A percentile compares a stretch with the other conserved stretches of the same genome.
Evolutionary conservation across 2,329 filamentous ascomycete species (phyloP).

Genomic region (Byssoonygena ceratinophila): DNA sequence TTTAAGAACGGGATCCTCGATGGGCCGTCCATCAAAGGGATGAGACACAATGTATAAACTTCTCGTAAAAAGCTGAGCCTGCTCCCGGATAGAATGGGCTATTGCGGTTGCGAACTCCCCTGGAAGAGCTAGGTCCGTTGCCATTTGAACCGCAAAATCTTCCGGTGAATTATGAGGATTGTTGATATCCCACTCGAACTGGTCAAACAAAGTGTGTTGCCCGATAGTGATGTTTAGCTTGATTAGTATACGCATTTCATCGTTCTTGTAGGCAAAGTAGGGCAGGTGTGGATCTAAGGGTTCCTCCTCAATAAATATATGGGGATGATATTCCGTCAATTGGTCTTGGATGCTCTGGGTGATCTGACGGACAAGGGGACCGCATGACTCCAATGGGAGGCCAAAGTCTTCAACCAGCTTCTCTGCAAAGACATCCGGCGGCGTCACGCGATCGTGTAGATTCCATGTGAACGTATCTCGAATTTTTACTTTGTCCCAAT

Average conservation of each 20-base stretch:
- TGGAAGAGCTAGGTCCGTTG: conserved; percentile 75
- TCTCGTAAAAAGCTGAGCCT: conserved; percentile 85
- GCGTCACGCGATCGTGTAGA: conserved; percentile 75
- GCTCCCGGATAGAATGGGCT: conserved; percentile 93
- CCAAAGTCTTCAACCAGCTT: conserved; percentile 79
- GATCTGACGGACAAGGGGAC: conserved; percentile 51
- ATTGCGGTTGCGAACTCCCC: conserved; percentile 97
- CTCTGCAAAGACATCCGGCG: conserved; percentile 70
- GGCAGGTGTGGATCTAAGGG: conserved; percentile 79
- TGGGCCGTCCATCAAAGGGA: conserved; percentile 83
- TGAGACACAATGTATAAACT: conserved; percentile 89
- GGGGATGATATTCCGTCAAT: conserved; percentile 84
- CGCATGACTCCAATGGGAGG: conserved; percentile 58
- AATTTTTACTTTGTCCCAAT: conserved; percentile 89
- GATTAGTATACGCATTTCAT: conserved; percentile 93
- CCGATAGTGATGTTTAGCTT: conserved; percentile 98
- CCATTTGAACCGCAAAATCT: conserved; percentile 84
- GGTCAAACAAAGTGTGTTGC: conserved; percentile 83
- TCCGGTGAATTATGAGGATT: conserved; percentile 88
- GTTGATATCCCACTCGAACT: conserved; percentile 99
- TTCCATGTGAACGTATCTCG: conserved; percentile 99
- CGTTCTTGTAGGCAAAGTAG: conserved; percentile 92
- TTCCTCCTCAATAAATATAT: conserved; percentile 81
- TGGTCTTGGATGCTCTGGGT: conserved; percentile 71
- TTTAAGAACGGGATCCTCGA: conserved; percentile 84